Base-by-base conservation (phyloP, 2,329 filamentous ascomycete genomes). In the Aspergillus oerlinghausenensis region DNA sequence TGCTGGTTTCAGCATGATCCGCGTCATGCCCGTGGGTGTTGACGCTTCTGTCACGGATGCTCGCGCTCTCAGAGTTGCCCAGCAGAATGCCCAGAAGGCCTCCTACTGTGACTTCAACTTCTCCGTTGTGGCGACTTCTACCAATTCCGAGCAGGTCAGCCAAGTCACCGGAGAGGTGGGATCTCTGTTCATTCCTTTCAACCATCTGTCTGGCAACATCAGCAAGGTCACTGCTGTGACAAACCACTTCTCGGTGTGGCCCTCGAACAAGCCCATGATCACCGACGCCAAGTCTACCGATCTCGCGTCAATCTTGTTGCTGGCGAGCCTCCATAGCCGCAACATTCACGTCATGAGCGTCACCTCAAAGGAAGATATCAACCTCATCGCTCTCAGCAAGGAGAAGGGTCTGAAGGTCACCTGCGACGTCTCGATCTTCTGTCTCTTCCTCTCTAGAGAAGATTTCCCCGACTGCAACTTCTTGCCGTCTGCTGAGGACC, bases 221-320 rank as follows among this genome's bases (percentile, higher is more conserved):
- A 91, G 85, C 81, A 90, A 90, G 78, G 89, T 92, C 49, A 88
- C 89, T 21, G 85, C 88, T 9, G 88, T 92, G 60, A 90, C 88
- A 53, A 84, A 86, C 58, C 89, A 92, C 77, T 92, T 92, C 67
- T 87, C 87, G 59, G 82, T 85, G 25, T 92, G 89, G 89, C 89
- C 89, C 38, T 78, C 80, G 3, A 86, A 85, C 78, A 92, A 92
- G 78, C 88, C 89, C 51, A 89, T 92, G 65, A 80, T 92, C 66
- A 92, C 89, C 0, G 89, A 92, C 73, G 89, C 89, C 52, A 90
- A 90, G 78, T 84, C 86, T 55, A 90, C 88, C 1, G 89, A 92
- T 67, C 81, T 92, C 57, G 89, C 89, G n/a, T 92, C 89, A 0
- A 88, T 92, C 62, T 79, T 92, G 49, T 79, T 92, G 50, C 80